Evolutionary conservation across 805 yeast genomes (phyloP).

Genomic region (Ogataea ganodermae): DNA sequence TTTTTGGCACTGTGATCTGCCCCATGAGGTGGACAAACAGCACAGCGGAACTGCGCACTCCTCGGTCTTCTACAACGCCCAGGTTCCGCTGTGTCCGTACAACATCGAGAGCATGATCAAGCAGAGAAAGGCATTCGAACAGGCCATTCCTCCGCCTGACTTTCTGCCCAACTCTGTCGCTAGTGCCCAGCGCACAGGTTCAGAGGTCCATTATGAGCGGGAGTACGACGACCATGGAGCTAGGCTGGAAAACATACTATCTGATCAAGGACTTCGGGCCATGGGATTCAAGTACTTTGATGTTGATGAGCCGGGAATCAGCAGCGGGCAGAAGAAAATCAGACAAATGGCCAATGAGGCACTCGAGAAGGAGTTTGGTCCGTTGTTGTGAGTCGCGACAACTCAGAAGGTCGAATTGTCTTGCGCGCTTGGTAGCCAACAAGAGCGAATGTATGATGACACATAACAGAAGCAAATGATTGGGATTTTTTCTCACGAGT

Average conservation of each 20-base stretch:
- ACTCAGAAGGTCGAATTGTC: too few species aligned
- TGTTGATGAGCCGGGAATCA: slow-evolving; percentile 23
- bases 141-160: slow-evolving; percentile 21
- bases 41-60: slow-evolving; percentile 40
- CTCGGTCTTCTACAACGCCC: slow-evolving; percentile 41
- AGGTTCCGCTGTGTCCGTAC: slow-evolving; percentile 34
- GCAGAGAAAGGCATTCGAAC: slow-evolving; percentile 8
- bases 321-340: slow-evolving; percentile 31
- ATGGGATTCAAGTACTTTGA: slow-evolving; percentile 34
- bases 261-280: slow-evolving; percentile 28
- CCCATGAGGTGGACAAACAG: slow-evolving; percentile 42
- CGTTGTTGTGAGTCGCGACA: neutral
- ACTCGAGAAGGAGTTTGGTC: slow-evolving; percentile 1
- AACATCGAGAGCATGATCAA: slow-evolving; percentile 12
- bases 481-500: too few species aligned
- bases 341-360: slow-evolving; percentile 21
- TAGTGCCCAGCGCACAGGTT: neutral
- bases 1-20: slow-evolving; percentile 45
- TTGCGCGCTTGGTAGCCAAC: too few species aligned
- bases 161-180: slow-evolving; percentile 6
- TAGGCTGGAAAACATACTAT: slow-evolving; percentile 8
- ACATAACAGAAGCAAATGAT: too few species aligned
- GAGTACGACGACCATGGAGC: slow-evolving; percentile 13
- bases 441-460: too few species aligned
- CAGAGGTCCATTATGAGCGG: slow-evolving; percentile 5